phyloP scores from a whole-genome alignment of 2,329 filamentous ascomycete genomes.

The Aspergillus terreus region DNA sequence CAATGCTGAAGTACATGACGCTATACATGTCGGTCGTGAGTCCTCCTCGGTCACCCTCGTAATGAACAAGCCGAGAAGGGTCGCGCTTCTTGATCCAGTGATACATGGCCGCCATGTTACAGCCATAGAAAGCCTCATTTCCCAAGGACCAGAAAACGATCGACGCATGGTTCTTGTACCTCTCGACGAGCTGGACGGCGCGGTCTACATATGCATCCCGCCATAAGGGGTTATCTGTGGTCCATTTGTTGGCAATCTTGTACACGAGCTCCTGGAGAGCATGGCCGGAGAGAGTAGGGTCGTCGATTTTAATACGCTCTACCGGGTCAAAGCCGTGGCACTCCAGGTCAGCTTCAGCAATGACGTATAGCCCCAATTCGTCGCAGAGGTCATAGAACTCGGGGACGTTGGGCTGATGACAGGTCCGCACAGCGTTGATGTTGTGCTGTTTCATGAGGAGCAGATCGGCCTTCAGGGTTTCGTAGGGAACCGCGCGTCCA shows the following conservation, averaged over 20 bases:
- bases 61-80: constrained; percentile 59
- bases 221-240: constrained; percentile 10
- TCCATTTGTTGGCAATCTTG: constrained; percentile 7
- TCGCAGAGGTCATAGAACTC: constrained; percentile 9
- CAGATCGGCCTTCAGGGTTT: constrained; percentile 60
- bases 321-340: constrained; percentile 8
- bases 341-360: constrained; percentile 9
- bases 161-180: constrained; percentile 69
- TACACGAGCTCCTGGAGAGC: neutral
- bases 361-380: constrained; percentile 8
- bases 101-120: constrained; percentile 66
- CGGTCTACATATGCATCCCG: constrained; percentile 62
- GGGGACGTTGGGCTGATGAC: constrained; percentile 58
- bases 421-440: constrained; percentile 66
- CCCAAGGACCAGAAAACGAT: constrained; percentile 71
- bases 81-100: constrained; percentile 58
- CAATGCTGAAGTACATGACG: constrained; percentile 62
- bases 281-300: neutral
- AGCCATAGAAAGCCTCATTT: constrained; percentile 69
- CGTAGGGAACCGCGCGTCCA: constrained; percentile 61
- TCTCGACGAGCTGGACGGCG: constrained; percentile 59
- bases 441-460: constrained; percentile 68
- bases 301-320: neutral
- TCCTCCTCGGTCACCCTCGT: constrained; percentile 62
- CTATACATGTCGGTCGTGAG: constrained; percentile 63